Conservation (phyloP, 2,329 filamentous ascomycete species). For the Cladophialophora yegresii region DNA sequence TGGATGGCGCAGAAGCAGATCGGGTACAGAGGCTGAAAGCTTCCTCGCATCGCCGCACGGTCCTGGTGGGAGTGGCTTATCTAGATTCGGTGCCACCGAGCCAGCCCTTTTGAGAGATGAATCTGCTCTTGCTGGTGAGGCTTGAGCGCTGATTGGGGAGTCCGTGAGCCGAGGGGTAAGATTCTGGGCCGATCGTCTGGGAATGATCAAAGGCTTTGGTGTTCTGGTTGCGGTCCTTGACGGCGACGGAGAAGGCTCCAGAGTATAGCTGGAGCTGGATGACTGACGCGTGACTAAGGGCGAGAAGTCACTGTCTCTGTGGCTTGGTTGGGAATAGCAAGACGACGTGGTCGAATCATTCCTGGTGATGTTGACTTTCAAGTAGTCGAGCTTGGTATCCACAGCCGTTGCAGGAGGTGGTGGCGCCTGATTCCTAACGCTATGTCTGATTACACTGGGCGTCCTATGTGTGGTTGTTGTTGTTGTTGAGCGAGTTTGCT, state of each 20-base stretch:
- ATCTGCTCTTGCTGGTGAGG: constrained; percentile 5
- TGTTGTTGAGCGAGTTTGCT: not conserved
- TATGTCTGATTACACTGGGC: not conserved
- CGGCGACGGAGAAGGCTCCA: constrained; percentile 19
- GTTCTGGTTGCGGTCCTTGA: constrained; percentile 13
- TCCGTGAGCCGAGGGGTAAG: not conserved
- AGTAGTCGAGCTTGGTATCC: constrained; percentile 9
- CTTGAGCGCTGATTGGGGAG: constrained; percentile 7
- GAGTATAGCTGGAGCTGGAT: constrained; percentile 32
- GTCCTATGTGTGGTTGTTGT: not conserved
- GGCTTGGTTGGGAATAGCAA: constrained; percentile 30
- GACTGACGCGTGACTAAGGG: constrained; percentile 33
- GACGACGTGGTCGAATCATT: constrained; percentile 34
- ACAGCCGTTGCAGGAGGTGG: constrained; percentile 2
- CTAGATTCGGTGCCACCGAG: constrained; percentile 23
- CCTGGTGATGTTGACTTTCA: constrained; percentile 22
- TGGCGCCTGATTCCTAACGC: not conserved
- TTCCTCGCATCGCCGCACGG: constrained; percentile 11
- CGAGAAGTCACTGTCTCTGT: constrained; percentile 27
- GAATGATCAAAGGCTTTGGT: constrained; percentile 1
- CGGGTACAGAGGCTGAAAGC: constrained; percentile 25
- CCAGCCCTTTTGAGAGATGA: constrained; percentile 15
- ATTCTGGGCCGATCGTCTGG: constrained; percentile 1
- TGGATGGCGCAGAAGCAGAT: constrained; percentile 17
- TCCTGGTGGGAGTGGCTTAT: constrained; percentile 32